Conservation (phyloP, 148 eudicot genomes). For the Fagopyrum tataricum region DNA sequence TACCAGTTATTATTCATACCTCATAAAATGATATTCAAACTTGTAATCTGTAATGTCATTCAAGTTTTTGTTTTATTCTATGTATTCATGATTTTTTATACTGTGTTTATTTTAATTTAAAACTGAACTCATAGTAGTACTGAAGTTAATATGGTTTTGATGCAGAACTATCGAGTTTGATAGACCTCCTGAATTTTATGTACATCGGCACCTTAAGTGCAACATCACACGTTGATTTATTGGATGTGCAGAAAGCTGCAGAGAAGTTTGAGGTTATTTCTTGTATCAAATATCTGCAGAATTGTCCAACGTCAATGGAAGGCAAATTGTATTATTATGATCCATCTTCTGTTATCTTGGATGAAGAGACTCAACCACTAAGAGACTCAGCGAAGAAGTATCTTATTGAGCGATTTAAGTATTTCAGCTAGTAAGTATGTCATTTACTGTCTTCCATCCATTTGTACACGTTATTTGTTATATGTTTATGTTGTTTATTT, state of each 20-base stretch:
- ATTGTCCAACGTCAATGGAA: slow-evolving; percentile 54
- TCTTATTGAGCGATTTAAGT: slow-evolving; percentile 62
- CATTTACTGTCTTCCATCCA: background rate
- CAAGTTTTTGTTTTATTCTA: too few species aligned
- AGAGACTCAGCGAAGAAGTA: slow-evolving; percentile 62
- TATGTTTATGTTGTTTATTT: background rate
- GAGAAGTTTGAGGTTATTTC: slow-evolving; percentile 81
- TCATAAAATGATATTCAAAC: too few species aligned
- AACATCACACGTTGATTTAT: slow-evolving; percentile 44
- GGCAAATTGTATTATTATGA: slow-evolving; percentile 58
- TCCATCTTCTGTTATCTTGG: slow-evolving; percentile 64
- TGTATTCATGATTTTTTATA: too few species aligned
- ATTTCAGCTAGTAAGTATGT: slow-evolving; percentile 49
- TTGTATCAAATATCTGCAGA: slow-evolving; percentile 53
- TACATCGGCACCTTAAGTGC: slow-evolving; percentile 54
- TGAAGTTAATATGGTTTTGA: too few species aligned
- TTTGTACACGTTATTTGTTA: too few species aligned
- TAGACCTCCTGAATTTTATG: slow-evolving; percentile 75
- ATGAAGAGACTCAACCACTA: slow-evolving; percentile 70
- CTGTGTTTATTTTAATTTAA: too few species aligned
- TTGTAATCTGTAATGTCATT: too few species aligned
- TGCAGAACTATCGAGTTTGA: slow-evolving; percentile 61
- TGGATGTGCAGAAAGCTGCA: slow-evolving; percentile 69
- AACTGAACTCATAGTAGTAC: too few species aligned
- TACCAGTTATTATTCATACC: too few species aligned